Conservation (phyloP, 1,139 yeast genomes). For the Geotrichum siamense region DNA sequence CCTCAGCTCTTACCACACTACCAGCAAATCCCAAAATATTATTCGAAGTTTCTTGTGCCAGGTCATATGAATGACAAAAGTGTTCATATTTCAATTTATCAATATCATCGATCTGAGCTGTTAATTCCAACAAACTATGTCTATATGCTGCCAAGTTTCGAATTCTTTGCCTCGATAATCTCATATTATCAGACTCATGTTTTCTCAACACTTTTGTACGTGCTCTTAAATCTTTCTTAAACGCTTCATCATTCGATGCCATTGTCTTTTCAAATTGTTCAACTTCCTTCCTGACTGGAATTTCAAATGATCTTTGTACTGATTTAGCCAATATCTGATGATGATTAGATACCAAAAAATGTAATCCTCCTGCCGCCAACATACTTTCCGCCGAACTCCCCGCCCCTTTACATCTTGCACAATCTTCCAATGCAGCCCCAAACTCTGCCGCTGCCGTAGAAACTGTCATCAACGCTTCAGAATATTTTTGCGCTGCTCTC, state of each 20-base stretch:
- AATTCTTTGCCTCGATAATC: slow-evolving; percentile 43
- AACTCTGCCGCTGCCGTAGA: slow-evolving; percentile 64
- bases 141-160: slow-evolving; percentile 56
- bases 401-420: slow-evolving; percentile 63
- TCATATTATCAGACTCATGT: slow-evolving; percentile 51
- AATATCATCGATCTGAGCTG: slow-evolving; percentile 69
- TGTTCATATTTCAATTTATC: slow-evolving; percentile 70
- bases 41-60: slow-evolving; percentile 54
- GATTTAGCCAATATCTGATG: slow-evolving; percentile 61
- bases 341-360: slow-evolving; percentile 69
- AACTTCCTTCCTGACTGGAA: slow-evolving; percentile 41
- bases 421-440: slow-evolving; percentile 63
- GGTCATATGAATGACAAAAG: slow-evolving; percentile 51
- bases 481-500: slow-evolving; percentile 46
- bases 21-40: slow-evolving; percentile 52
- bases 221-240: slow-evolving; percentile 49
- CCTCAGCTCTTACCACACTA: slow-evolving; percentile 65
- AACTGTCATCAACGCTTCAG: slow-evolving; percentile 44
- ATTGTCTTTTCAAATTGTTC: slow-evolving; percentile 22
- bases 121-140: slow-evolving; percentile 56
- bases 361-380: slow-evolving; percentile 69
- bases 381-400: slow-evolving; percentile 60
- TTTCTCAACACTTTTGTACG: slow-evolving; percentile 47
- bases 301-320: slow-evolving; percentile 46
- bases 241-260: slow-evolving; percentile 44